Evolutionary conservation across 139 green algal species (phyloP), one percentile per base, ranked within the genome.

Genomic region (Haematococcus lacustris): DNA sequence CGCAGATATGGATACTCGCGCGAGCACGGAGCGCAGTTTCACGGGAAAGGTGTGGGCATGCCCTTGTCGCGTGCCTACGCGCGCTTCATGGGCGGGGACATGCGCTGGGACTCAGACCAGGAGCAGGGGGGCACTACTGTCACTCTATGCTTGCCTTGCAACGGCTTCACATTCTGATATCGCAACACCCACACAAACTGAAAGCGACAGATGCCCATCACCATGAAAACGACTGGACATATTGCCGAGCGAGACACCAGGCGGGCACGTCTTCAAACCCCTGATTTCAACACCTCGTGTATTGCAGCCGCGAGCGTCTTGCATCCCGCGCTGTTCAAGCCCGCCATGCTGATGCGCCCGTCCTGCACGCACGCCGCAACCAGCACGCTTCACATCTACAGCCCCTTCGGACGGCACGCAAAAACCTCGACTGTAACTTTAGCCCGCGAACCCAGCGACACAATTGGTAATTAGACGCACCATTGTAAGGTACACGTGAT

Each of bases 401-500:
- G 26, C 26, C 9, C 57, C 26, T 30, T 34, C 26, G 5, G 17
- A 37, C 5, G 5, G 5, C 57, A 32, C 57, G 28, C 13, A 9
- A 25, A 23, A 5, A 5, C 26, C 17, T 65, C 13, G 17, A 13
- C 57, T 65, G 9, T 30, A 5, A 32, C 57, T 5, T 30, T 30
- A 37, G 5, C 57, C 57, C 57, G 23, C 5, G 26, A 23, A 13
- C 5, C 26, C 57, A 13, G 26, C 57, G 26, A 65, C 26, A 32
- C 32, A 33, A 13, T 65, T 65, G 28, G 17, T 25, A 37, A 38
- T 28, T 17, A 53, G 23, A 64, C 73, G 47, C 30, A 73, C 74
- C 70, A 85, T 73, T 5, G 79, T 85, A 6, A 85, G 67, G 79
- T 81, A 85, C 0, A 84, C 53, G 66, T 84, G 79, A 70, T 75